A percentile compares a stretch with the other conserved stretches of the same genome.
These are phyloP conservation scores for Priceomyces fermenticarens DNA, from an alignment of 805 yeast species.

Conservation along the genomic window DNA sequence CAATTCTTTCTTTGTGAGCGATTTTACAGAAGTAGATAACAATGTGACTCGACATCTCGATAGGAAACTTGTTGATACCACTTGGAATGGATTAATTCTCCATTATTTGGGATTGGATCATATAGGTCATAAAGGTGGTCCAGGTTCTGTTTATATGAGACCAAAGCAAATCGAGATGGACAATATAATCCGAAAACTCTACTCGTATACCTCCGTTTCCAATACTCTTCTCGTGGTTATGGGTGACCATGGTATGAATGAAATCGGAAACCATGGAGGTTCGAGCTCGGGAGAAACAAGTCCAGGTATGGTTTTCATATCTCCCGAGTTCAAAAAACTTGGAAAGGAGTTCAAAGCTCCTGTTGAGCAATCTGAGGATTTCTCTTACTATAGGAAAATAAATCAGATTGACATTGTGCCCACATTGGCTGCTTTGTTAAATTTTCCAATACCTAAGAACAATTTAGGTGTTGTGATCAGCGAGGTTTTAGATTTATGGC, in stretches of 20 bases:
- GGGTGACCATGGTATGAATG: conserved; percentile 98
- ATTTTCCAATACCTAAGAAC: conserved; percentile 68
- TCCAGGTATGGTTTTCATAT: conserved; percentile 70
- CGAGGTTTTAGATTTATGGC: conserved; percentile 55
- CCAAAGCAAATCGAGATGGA: conserved; percentile 88
- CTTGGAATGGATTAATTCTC: conserved; percentile 84
- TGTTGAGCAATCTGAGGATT: conserved; percentile 38
- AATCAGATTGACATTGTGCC: conserved; percentile 77
- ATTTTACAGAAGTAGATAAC: conserved; percentile 88
- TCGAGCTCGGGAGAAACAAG: conserved; percentile 90
- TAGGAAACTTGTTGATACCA: conserved; percentile 42
- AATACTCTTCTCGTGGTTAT: conserved; percentile 65
- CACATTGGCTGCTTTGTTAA: conserved; percentile 56
- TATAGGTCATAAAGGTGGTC: conserved; percentile 97
- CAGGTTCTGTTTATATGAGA: conserved; percentile 75
- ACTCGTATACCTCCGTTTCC: conserved; percentile 21
- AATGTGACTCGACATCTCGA: conserved; percentile 89
- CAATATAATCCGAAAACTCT: conserved; percentile 51
- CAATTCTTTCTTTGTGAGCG: conserved; percentile 90
- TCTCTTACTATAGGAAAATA: conserved; percentile 48
- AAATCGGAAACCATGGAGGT: conserved; percentile 95
- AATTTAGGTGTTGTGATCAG: conserved; percentile 69
- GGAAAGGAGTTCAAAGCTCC: conserved; percentile 33
- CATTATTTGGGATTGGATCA: conserved; percentile 96
- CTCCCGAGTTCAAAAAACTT: conserved; percentile 50